phyloP scores from a whole-genome alignment of 495 filamentous ascomycete species.

The Aspergillus campestris region DNA sequence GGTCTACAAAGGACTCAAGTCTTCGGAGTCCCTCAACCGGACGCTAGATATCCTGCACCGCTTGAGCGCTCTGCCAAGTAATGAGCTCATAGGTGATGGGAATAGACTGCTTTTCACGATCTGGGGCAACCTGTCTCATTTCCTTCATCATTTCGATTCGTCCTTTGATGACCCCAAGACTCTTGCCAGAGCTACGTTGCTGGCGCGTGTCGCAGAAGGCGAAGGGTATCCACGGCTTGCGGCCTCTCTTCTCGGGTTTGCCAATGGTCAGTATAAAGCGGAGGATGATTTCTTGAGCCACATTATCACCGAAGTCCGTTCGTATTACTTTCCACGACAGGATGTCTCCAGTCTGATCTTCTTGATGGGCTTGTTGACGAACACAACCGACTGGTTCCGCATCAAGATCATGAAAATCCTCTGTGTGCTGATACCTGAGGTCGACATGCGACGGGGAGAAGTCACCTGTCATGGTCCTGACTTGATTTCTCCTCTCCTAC shows the following conservation, averaged over 20 bases:
- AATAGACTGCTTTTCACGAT: constrained; percentile 75
- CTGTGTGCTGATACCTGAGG: constrained; percentile 74
- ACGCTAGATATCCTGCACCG: constrained; percentile 72
- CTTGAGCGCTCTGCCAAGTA: constrained; percentile 71
- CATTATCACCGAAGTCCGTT: constrained; percentile 65
- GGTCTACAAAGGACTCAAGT: constrained; percentile 85
- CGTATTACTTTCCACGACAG: constrained; percentile 71
- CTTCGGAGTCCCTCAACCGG: constrained; percentile 66
- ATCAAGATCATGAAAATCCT: constrained; percentile 85
- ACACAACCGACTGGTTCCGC: constrained; percentile 81
- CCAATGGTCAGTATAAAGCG: constrained; percentile 56
- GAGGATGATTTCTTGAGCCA: constrained; percentile 71
- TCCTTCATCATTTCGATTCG: constrained; percentile 71
- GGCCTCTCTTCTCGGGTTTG: constrained; percentile 57
- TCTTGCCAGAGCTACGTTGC: constrained; percentile 53
- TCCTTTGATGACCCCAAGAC: constrained; percentile 44
- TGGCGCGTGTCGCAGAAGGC: constrained; percentile 63
- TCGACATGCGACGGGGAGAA: constrained; percentile 88
- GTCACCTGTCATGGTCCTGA: constrained; percentile 89
- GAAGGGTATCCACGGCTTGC: constrained; percentile 44
- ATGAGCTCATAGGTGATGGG: constrained; percentile 71
- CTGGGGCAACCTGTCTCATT: constrained; percentile 82
- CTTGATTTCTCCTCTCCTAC: constrained; percentile 84
- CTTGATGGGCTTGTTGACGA: constrained; percentile 85
- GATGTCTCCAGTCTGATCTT: constrained; percentile 83